Evolutionary conservation across 2,329 filamentous ascomycete genomes (phyloP).

Genomic region (Calonectria hongkongensis): DNA sequence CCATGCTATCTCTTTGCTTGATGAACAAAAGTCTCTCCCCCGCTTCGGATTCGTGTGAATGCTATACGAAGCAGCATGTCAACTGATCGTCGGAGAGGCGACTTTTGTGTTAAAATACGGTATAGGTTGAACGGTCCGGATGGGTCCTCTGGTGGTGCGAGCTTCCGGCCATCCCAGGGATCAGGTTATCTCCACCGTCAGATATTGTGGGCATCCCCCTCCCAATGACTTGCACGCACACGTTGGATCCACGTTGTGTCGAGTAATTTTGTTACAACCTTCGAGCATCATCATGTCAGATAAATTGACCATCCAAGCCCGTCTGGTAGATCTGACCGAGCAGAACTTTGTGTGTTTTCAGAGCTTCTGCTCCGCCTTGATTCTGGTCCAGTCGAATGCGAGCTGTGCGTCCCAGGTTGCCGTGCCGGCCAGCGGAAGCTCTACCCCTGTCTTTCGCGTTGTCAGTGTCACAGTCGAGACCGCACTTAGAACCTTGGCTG

Average conservation of each 20-base stretch:
- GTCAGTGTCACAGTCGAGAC: slow-evolving; percentile 23
- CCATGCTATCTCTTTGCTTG: not conserved
- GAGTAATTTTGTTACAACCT: not conserved
- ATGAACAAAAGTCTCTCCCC: not conserved
- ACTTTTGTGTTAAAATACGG: slow-evolving; percentile 11
- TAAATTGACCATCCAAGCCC: not conserved
- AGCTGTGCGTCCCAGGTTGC: slow-evolving; percentile 25
- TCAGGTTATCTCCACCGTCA: slow-evolving; percentile 23
- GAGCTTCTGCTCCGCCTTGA: slow-evolving; percentile 1
- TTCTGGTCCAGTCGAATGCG: slow-evolving; percentile 6
- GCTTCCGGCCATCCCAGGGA: slow-evolving; percentile 19
- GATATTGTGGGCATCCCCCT: slow-evolving; percentile 4
- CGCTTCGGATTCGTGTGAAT: not conserved
- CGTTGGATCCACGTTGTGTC: not conserved
- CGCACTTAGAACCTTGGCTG: slow-evolving; percentile 19
- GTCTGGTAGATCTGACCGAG: not conserved
- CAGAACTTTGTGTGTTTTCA: not conserved
- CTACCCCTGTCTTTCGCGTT: slow-evolving; percentile 15
- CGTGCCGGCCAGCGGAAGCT: slow-evolving; percentile 1
- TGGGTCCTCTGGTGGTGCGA: slow-evolving; percentile 27
- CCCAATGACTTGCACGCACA: slow-evolving; percentile 11
- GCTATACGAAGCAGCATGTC: slow-evolving; percentile 2
- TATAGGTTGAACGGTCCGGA: slow-evolving; percentile 10
- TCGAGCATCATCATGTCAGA: not conserved
- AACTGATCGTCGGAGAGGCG: slow-evolving; percentile 14